Evolutionary conservation across 176 grass and related monocot genomes (phyloP).

Genomic region (Oryza rufipogon): DNA sequence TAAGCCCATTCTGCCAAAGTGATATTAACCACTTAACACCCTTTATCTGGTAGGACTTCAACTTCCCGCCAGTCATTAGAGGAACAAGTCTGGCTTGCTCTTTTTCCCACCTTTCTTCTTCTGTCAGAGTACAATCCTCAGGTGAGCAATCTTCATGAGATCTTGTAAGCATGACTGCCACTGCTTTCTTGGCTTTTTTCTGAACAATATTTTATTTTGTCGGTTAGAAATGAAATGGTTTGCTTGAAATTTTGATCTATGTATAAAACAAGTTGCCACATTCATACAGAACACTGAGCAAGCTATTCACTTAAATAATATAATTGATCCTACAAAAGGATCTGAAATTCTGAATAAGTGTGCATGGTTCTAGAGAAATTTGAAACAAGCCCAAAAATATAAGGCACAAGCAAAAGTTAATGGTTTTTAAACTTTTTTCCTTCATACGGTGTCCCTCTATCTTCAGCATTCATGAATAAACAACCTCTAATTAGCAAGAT

Average conservation of each 20-base stretch:
- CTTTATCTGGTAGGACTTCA: conserved; percentile 97
- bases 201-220: conserved; percentile 36
- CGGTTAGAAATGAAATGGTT: conserved; percentile 1
- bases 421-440: not conserved
- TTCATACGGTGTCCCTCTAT: not conserved
- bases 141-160: conserved; percentile 54
- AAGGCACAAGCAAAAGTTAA: not conserved
- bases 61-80: conserved; percentile 81
- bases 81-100: conserved; percentile 86
- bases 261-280: not conserved
- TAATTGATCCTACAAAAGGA: not conserved
- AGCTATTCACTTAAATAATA: not conserved
- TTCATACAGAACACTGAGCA: conserved; percentile 6
- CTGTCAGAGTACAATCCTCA: conserved; percentile 67
- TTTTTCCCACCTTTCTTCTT: conserved; percentile 66
- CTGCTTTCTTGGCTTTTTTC: conserved; percentile 91
- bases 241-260: not conserved
- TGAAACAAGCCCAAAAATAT: not conserved
- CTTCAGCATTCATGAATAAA: not conserved
- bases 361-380: not conserved
- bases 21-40: conserved; percentile 98
- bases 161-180: conserved; percentile 86
- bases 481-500: not conserved
- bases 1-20: conserved; percentile 94
- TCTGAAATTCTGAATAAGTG: not conserved